phyloP scores from a whole-genome alignment of 2,329 filamentous ascomycete species.

The Ophiostoma novo-ulmi region DNA sequence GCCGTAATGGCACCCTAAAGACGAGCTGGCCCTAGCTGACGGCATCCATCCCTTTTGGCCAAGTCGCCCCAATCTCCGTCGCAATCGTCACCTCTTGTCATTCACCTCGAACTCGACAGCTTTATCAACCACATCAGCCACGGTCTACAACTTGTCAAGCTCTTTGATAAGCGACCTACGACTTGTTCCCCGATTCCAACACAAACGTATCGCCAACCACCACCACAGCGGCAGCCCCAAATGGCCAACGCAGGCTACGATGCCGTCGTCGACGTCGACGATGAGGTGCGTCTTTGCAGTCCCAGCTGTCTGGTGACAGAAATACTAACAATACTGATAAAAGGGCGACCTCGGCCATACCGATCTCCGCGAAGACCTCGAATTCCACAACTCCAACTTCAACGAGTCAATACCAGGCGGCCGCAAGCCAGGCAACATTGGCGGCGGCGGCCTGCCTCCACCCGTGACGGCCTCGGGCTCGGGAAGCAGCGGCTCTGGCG shows the following conservation, averaged over 20 bases:
- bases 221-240: conserved; percentile 19
- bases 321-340: neutral
- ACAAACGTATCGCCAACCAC: neutral
- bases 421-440: conserved; percentile 44
- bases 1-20: neutral
- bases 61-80: conserved; percentile 10
- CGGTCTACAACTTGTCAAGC: neutral
- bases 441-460: conserved; percentile 48
- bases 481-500: conserved; percentile 36
- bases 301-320: no score
- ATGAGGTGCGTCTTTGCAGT: conserved; percentile 58
- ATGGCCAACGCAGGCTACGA: conserved; percentile 91
- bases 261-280: conserved; percentile 95
- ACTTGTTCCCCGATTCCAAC: neutral
- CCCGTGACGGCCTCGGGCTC: conserved; percentile 50
- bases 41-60: conserved; percentile 14
- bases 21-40: neutral
- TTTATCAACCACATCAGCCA: neutral
- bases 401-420: conserved; percentile 51
- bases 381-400: conserved; percentile 94
- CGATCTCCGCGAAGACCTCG: conserved; percentile 96
- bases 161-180: no score
- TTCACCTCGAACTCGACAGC: neutral
- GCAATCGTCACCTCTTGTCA: neutral
- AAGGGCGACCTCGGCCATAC: conserved; percentile 97